These are phyloP conservation scores for Paecilomyces variotii DNA, from an alignment of 2,329 filamentous ascomycete genomes.

Conservation along the genomic window DNA sequence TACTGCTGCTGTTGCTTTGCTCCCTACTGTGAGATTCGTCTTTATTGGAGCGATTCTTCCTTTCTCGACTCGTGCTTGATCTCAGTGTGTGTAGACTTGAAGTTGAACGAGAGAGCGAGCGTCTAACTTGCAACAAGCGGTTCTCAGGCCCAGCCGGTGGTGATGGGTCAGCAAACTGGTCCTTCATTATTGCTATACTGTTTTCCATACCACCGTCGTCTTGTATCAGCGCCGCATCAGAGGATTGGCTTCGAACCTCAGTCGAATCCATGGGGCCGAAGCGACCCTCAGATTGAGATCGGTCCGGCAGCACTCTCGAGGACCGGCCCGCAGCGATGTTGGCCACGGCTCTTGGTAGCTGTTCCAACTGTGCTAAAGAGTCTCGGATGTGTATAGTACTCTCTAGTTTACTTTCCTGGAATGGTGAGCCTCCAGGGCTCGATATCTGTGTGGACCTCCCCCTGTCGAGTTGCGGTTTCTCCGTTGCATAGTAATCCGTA, in stretches of 20 bases:
- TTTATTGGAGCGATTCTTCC: neutral
- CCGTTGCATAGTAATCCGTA: constrained; percentile 1
- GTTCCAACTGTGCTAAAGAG: neutral
- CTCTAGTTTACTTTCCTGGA: neutral
- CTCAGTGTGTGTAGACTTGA: neutral
- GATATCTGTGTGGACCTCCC: neutral
- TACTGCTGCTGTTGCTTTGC: constrained; percentile 18
- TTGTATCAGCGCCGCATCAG: neutral
- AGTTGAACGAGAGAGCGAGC: neutral
- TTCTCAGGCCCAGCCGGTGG: neutral
- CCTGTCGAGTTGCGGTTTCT: neutral
- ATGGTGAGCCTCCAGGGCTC: neutral
- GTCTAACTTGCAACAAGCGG: neutral
- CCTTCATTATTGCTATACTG: neutral
- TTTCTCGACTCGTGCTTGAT: neutral
- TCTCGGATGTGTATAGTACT: neutral
- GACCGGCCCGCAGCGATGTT: neutral
- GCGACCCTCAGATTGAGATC: neutral
- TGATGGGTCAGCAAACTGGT: neutral
- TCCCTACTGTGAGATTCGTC: constrained; percentile 3
- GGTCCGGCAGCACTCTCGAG: neutral
- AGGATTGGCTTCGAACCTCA: neutral
- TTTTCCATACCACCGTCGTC: neutral
- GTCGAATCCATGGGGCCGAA: neutral
- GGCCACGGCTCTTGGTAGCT: neutral